These are phyloP conservation scores for Talaromyces ruber DNA, from an alignment of 495 filamentous ascomycete genomes.

Conservation along the genomic window DNA sequence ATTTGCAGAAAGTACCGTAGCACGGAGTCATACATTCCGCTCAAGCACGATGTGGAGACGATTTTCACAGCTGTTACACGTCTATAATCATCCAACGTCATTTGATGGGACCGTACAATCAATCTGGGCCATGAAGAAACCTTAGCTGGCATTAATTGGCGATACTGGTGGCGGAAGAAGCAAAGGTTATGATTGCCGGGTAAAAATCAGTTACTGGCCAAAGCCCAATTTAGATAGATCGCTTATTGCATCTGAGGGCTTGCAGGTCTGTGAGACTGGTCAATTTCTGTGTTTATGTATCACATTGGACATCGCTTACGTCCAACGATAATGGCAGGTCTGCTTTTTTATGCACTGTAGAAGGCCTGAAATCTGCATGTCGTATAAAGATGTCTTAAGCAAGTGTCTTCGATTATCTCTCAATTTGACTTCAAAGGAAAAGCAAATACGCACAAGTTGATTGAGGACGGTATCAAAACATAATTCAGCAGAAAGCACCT, in stretches of 20 bases:
- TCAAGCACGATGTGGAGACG: neutral
- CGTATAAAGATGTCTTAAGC: too few relatives aligned
- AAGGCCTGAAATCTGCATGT: too few relatives aligned
- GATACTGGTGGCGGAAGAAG: neutral
- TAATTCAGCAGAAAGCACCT: too few relatives aligned
- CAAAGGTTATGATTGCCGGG: neutral
- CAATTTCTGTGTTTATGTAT: neutral
- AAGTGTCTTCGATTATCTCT: too few relatives aligned
- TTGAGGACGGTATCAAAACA: too few relatives aligned
- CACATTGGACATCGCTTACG: too few relatives aligned
- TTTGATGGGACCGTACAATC: neutral
- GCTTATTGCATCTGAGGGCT: neutral
- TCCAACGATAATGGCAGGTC: too few relatives aligned
- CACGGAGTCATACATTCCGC: neutral
- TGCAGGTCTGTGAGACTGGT: neutral
- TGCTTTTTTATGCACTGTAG: too few relatives aligned
- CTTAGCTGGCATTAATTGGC: neutral
- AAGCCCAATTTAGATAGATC: neutral
- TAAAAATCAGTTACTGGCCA: neutral
- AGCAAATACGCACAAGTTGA: too few relatives aligned
- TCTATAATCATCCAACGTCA: neutral
- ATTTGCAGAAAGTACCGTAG: neutral
- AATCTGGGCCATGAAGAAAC: neutral
- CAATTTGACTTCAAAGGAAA: too few relatives aligned
- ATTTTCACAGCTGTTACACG: neutral